phyloP scores from a whole-genome alignment of 805 yeast genomes.

The Ogataea neopini region DNA sequence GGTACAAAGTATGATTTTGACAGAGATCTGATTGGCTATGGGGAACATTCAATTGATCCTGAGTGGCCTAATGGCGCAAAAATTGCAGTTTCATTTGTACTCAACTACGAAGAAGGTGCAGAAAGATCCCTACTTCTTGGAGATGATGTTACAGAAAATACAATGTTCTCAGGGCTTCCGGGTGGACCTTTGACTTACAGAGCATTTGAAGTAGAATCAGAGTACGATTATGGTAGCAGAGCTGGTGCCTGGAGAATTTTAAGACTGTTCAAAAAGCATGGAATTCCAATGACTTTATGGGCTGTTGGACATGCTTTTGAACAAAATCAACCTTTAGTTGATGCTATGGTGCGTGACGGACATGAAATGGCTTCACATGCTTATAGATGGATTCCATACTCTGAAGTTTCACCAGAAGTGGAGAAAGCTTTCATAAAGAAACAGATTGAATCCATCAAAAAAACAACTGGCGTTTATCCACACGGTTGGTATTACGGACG shows the following conservation, averaged over 20 bases:
- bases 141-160: constrained; percentile 16
- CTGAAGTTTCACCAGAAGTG: constrained; percentile 32
- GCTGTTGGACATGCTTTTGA: constrained; percentile 41
- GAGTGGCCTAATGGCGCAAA: constrained; percentile 28
- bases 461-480: constrained; percentile 31
- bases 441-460: constrained; percentile 20
- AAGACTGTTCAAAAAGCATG: constrained; percentile 34
- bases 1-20: constrained; percentile 18
- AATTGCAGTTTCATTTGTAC: constrained; percentile 29
- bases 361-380: constrained; percentile 43
- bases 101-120: constrained; percentile 32
- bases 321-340: constrained; percentile 29
- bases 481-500: constrained; percentile 41
- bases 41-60: constrained; percentile 27
- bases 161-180: constrained; percentile 11
- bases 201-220: constrained; percentile 17
- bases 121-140: constrained; percentile 21
- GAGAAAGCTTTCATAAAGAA: constrained; percentile 36
- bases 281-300: constrained; percentile 37
- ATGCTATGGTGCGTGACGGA: constrained; percentile 39
- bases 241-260: constrained; percentile 26
- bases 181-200: constrained; percentile 6
- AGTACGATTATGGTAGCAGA: constrained; percentile 18
- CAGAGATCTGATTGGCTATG: constrained; percentile 25
- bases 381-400: constrained; percentile 39